phyloP scores from a whole-genome alignment of 805 yeast species.

The Priceomyces haplophilus region DNA sequence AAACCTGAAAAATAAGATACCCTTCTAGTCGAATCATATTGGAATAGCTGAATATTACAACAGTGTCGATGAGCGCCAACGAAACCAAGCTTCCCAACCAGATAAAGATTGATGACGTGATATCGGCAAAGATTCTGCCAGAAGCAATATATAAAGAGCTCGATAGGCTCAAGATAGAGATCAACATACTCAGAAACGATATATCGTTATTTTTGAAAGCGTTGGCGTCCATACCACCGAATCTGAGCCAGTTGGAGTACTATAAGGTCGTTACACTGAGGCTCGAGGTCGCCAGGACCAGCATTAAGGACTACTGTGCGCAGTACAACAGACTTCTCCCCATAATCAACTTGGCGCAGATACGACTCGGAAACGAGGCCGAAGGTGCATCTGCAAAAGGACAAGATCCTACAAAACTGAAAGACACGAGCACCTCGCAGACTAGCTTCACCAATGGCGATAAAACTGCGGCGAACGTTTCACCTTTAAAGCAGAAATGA shows the following conservation, averaged over 20 bases:
- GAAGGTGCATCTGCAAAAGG: slow-evolving; percentile 33
- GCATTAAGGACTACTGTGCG: slow-evolving; percentile 41
- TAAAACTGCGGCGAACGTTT: background rate
- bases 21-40: background rate
- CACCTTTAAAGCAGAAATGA: slow-evolving; percentile 1
- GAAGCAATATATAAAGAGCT: slow-evolving; percentile 42
- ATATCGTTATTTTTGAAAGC: slow-evolving; percentile 38
- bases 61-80: slow-evolving; percentile 3
- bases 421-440: slow-evolving; percentile 4
- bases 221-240: slow-evolving; percentile 30
- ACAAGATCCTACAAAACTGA: background rate
- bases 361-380: slow-evolving; percentile 48
- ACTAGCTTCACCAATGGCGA: background rate
- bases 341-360: slow-evolving; percentile 48
- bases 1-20: background rate
- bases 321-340: slow-evolving; percentile 48
- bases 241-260: slow-evolving; percentile 35
- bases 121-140: slow-evolving; percentile 41
- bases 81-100: slow-evolving; percentile 25
- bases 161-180: slow-evolving; percentile 41
- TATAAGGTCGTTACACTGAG: slow-evolving; percentile 33
- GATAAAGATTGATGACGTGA: slow-evolving; percentile 42
- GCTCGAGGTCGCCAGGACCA: slow-evolving; percentile 35
- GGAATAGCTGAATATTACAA: background rate
- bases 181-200: slow-evolving; percentile 40